These are phyloP conservation scores for Kuraishia borneana DNA, from an alignment of 805 yeast genomes.

Conservation along the genomic window DNA sequence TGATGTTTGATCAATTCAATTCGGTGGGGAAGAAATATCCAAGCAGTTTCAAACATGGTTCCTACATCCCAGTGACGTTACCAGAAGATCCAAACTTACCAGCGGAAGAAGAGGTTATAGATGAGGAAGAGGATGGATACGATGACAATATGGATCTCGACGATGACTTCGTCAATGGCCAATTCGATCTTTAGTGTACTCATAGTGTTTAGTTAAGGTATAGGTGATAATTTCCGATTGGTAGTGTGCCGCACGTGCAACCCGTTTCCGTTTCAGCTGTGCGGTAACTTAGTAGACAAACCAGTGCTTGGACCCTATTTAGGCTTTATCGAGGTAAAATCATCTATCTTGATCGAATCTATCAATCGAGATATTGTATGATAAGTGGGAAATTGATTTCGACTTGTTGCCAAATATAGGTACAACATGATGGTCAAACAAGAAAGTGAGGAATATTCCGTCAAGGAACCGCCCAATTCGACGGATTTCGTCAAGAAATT, in stretches of 20 bases:
- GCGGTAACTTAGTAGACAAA: too few relatives aligned
- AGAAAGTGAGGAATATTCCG: neutral
- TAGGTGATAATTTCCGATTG: too few relatives aligned
- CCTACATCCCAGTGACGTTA: conserved; percentile 23
- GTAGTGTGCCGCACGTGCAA: too few relatives aligned
- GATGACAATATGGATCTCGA: conserved; percentile 41
- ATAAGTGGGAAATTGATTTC: too few relatives aligned
- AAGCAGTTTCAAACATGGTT: neutral
- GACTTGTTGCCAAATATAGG: too few relatives aligned
- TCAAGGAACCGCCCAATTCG: conserved; percentile 26
- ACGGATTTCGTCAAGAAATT: conserved; percentile 72
- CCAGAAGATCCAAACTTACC: conserved; percentile 75
- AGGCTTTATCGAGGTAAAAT: too few relatives aligned
- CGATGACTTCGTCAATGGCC: conserved; percentile 82
- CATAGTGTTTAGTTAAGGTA: neutral
- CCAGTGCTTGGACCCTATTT: too few relatives aligned
- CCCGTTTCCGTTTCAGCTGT: too few relatives aligned
- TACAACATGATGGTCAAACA: conserved; percentile 2
- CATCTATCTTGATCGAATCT: too few relatives aligned
- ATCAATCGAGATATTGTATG: too few relatives aligned
- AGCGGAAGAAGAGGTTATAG: conserved; percentile 76
- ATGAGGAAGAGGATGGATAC: conserved; percentile 38
- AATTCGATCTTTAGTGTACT: conserved; percentile 55
- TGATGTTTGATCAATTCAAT: conserved; percentile 75
- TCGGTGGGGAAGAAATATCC: conserved; percentile 4